Base-by-base conservation (phyloP, 1,284 basidiomycete genomes). In the Wolfiporia cocos region DNA sequence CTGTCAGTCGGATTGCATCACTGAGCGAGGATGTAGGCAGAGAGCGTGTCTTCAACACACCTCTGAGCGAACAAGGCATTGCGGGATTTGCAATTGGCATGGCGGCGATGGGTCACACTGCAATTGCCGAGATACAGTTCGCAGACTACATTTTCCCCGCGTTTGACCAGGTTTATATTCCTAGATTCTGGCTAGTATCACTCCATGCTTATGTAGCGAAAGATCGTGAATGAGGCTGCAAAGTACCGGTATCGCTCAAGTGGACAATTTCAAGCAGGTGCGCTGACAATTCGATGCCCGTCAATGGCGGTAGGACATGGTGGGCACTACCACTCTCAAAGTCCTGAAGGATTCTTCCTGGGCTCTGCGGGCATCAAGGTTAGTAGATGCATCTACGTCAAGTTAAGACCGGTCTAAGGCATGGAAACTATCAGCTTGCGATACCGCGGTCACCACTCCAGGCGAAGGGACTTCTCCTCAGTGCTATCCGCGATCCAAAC, bases 201-300 rank as follows among this genome's bases (percentile, higher is more conserved):
- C 21, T 12, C 7, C 15, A 17, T 26, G 5, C 17, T 28, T 4
- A 7, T 11, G 18, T 19, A 22, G 14, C 49, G 50, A 33, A 57
- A 95, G 86, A 73, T 97, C 26, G 92, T 97, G 36, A 97, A 96
- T 55, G 93, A 97, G 67, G 93, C 92, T 2, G 92, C 94, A 30
- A 97, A 97, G 65, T 84, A 88, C 54, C 76, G 90, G 35, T 97
- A 92, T 59, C 85, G 92, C 12, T 91, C 89, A 11, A 91, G 89
- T 15, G 91, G 92, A 0, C 73, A 78, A 41, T 95, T 82, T 64
- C 76, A 86, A 44, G 87, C 84, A 4, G 93, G 94, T 9, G 81
- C 80, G 1, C 68, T 97, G 32, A 97, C 94, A 1, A 78, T 97
- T 39, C 81, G 93, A 7, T 84, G 87, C 11, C 92, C 92, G 1